Evolutionary conservation across 106 monocot species (phyloP).

Genomic region (Acorus calamus): DNA sequence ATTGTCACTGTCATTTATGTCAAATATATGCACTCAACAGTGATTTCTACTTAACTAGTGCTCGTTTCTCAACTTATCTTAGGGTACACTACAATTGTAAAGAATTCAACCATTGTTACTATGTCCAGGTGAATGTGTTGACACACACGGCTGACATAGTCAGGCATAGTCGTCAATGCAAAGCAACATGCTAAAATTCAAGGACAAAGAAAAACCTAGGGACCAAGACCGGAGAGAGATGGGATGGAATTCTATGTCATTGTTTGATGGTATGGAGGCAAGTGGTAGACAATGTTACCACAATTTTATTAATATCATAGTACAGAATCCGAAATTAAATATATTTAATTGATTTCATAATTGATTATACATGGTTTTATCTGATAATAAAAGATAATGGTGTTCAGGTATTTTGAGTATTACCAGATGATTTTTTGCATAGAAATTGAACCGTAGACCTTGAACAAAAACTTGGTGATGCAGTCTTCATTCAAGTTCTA

Average conservation of each 20-base stretch:
- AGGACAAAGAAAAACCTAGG: conserved; percentile 29
- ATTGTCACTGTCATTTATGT: no score
- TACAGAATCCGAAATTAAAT: neutral
- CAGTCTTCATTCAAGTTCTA: conserved; percentile 87
- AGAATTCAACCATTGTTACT: no score
- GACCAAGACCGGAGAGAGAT: no score
- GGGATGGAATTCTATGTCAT: no score
- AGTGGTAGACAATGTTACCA: no score
- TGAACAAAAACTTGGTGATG: conserved; percentile 78
- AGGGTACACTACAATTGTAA: no score
- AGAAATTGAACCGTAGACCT: conserved; percentile 89
- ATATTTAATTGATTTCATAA: neutral
- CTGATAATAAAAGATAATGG: no score
- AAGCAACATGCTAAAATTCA: conserved; percentile 24
- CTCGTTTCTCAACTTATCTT: no score
- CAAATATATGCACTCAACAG: no score
- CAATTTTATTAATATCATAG: neutral
- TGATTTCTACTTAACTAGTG: no score
- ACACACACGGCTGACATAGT: conserved; percentile 70
- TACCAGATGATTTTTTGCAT: neutral
- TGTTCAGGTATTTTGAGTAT: no score
- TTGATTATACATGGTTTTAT: neutral
- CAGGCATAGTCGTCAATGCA: conserved; percentile 7
- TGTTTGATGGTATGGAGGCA: no score
- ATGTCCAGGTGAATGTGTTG: conserved; percentile 52